phyloP scores from a whole-genome alignment of 1,139 yeast genomes.

The Debaryomyces udenii region DNA sequence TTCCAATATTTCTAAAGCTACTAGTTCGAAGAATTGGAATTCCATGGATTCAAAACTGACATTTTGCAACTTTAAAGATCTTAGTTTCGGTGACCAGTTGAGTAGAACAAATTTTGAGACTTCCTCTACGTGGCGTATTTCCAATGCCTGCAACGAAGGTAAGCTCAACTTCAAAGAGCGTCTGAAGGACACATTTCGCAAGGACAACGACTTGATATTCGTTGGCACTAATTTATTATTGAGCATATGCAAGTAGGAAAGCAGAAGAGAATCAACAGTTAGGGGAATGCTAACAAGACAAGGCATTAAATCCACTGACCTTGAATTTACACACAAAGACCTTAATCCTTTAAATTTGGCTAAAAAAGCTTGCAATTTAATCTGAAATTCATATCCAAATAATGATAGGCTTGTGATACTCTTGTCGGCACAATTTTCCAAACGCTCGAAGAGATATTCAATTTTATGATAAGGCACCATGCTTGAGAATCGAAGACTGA shows the following conservation, averaged over 20 bases:
- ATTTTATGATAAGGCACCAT: not conserved
- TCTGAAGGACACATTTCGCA: not conserved
- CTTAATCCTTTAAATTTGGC: not conserved
- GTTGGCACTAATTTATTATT: not conserved
- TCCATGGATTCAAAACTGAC: not conserved
- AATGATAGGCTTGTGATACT: not conserved
- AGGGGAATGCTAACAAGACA: not conserved
- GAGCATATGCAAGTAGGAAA: not conserved
- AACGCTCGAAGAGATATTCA: not conserved
- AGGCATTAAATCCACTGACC: too few relatives aligned
- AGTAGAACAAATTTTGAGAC: not conserved
- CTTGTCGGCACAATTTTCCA: not conserved
- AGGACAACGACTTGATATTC: conserved; percentile 1
- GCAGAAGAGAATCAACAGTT: not conserved
- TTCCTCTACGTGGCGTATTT: not conserved
- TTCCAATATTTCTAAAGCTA: not conserved
- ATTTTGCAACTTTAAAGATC: not conserved
- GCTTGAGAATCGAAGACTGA: not conserved
- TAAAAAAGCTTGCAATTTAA: not conserved
- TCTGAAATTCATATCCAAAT: not conserved
- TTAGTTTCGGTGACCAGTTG: conserved; percentile 1
- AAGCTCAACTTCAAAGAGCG: not conserved
- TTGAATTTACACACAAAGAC: not conserved
- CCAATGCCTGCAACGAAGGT: not conserved
- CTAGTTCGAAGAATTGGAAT: not conserved